Conservation (phyloP, 805 yeast species). For the Danielia oregonensis region DNA sequence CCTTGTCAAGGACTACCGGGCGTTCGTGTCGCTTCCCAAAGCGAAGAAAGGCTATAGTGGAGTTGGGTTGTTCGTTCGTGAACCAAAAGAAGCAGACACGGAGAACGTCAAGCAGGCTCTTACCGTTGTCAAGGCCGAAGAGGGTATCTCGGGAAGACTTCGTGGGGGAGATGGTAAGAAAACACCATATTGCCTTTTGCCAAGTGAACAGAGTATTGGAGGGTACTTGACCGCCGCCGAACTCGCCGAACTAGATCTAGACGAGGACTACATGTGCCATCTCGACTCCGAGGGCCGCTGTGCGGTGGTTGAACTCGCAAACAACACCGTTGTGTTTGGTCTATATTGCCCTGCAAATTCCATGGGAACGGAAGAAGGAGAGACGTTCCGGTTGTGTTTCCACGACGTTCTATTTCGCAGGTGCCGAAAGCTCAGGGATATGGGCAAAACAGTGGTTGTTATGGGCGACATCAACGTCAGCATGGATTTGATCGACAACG, state of each 20-base stretch:
- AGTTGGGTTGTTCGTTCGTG: slow-evolving; percentile 75
- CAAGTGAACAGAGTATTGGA: slow-evolving; percentile 47
- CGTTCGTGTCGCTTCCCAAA: slow-evolving; percentile 67
- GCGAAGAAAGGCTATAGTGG: slow-evolving; percentile 85
- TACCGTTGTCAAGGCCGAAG: slow-evolving; percentile 72
- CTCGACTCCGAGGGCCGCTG: slow-evolving; percentile 87
- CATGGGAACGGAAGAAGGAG: slow-evolving; percentile 62
- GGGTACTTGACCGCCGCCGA: slow-evolving; percentile 55
- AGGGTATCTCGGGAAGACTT: slow-evolving; percentile 79
- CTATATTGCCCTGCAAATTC: slow-evolving; percentile 94
- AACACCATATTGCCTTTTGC: slow-evolving; percentile 12
- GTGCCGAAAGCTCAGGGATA: slow-evolving; percentile 46
- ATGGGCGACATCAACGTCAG: slow-evolving; percentile 90
- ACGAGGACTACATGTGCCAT: slow-evolving; percentile 3
- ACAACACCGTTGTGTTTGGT: slow-evolving; percentile 56
- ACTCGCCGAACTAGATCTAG: slow-evolving; percentile 25
- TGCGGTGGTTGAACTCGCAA: slow-evolving; percentile 67
- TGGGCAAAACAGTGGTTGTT: slow-evolving; percentile 68
- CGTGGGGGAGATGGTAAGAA: background rate
- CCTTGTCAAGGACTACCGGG: slow-evolving; percentile 50
- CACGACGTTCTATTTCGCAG: slow-evolving; percentile 59
- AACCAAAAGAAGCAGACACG: slow-evolving; percentile 44
- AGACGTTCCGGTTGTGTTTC: slow-evolving; percentile 54
- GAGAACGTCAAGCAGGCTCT: slow-evolving; percentile 32
- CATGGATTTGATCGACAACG: slow-evolving; percentile 77